Evolutionary conservation across 768 basidiomycete genomes (phyloP).

Genomic region (Trametes punicea): DNA sequence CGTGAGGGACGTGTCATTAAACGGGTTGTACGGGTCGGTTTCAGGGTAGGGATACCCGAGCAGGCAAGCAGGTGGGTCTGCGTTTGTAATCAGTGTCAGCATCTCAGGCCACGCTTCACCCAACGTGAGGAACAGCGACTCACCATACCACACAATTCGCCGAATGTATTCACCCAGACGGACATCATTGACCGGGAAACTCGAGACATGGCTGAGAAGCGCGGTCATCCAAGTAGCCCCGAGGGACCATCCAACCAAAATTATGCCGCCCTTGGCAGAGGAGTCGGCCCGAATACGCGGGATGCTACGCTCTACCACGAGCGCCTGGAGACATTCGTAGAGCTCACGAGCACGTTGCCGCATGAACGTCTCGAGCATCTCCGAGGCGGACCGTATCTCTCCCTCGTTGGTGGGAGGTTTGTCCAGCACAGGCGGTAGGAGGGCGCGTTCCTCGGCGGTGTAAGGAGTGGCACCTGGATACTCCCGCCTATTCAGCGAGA

Average conservation of each 20-base stretch:
- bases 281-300: neutral
- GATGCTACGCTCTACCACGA: slow-evolving; percentile 1
- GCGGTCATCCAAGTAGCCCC: slow-evolving; percentile 8
- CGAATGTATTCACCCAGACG: slow-evolving; percentile 3
- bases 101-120: neutral
- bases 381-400: neutral
- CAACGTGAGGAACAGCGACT: no score
- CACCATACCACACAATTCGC: slow-evolving; percentile 8
- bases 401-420: neutral
- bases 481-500: slow-evolving; percentile 22
- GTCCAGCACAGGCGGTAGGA: neutral
- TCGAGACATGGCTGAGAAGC: slow-evolving; percentile 3
- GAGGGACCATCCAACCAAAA: slow-evolving; percentile 14
- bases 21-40: neutral
- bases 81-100: neutral
- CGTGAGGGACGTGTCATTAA: neutral
- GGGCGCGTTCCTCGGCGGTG: slow-evolving; percentile 12
- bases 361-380: slow-evolving; percentile 6
- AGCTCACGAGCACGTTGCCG: slow-evolving; percentile 5
- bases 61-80: neutral
- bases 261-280: slow-evolving; percentile 1
- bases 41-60: slow-evolving; percentile 5
- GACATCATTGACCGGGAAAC: neutral
- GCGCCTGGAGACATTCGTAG: neutral
- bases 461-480: slow-evolving; percentile 21